These are phyloP conservation scores for Xylaria acuta DNA, from an alignment of 495 filamentous ascomycete genomes.

Conservation along the genomic window DNA sequence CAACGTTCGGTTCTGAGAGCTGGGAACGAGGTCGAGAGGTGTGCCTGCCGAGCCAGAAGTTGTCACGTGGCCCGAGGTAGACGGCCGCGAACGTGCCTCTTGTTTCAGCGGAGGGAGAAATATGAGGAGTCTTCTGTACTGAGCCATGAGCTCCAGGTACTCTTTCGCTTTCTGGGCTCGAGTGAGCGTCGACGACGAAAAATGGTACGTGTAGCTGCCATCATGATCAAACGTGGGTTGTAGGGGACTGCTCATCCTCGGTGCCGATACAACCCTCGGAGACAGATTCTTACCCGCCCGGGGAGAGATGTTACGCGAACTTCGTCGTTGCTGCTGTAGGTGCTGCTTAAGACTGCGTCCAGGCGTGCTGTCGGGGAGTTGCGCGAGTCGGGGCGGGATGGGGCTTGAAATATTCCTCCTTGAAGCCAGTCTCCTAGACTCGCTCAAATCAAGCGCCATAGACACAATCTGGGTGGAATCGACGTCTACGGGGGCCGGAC, in stretches of 20 bases:
- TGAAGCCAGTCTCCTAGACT: conserved; percentile 72
- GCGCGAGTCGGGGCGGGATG: conserved; percentile 53
- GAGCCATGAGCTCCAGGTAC: conserved; percentile 77
- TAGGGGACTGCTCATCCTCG: conserved; percentile 49
- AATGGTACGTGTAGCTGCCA: conserved; percentile 60
- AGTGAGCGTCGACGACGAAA: conserved; percentile 77
- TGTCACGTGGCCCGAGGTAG: conserved; percentile 38
- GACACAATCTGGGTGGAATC: conserved; percentile 89
- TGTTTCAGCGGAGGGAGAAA: conserved; percentile 74
- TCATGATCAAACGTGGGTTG: conserved; percentile 53
- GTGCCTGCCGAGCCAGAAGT: conserved; percentile 37
- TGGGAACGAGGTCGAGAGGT: conserved; percentile 24
- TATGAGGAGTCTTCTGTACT: conserved; percentile 79
- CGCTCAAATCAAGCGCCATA: conserved; percentile 86
- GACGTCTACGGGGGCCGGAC: conserved; percentile 57
- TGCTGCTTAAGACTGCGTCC: conserved; percentile 68
- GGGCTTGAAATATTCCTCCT: conserved; percentile 59
- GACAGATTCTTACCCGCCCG: conserved; percentile 49
- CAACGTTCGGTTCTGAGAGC: conserved; percentile 35
- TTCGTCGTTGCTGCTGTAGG: conserved; percentile 67
- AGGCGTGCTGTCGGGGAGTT: conserved; percentile 45
- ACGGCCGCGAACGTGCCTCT: conserved; percentile 32
- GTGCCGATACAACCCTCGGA: conserved; percentile 41
- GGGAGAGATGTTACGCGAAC: conserved; percentile 65
- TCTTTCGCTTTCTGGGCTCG: conserved; percentile 79